A percentile compares a stretch with the other conserved stretches of the same genome.
Evolutionary conservation across 495 filamentous ascomycete genomes (phyloP).

Genomic region (Trichocladium antarcticum): DNA sequence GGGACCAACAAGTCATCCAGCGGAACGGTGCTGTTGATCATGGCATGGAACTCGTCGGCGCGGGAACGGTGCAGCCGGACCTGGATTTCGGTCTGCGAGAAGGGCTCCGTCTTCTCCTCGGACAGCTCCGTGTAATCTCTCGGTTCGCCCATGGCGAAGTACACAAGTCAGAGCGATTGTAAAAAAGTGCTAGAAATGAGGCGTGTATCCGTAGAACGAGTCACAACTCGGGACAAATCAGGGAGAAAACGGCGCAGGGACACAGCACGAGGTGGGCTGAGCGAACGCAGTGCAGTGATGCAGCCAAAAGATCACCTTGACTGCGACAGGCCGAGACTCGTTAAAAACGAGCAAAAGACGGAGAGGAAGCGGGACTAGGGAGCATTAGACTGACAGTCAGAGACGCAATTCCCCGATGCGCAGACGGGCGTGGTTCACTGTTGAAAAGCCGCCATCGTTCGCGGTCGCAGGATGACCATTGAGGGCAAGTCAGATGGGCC

Average conservation of each 20-base stretch:
- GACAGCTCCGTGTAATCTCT: slow-evolving; percentile 26
- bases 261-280: neutral
- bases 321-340: neutral
- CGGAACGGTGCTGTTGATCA: slow-evolving; percentile 28
- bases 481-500: slow-evolving; percentile 29
- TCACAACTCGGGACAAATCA: neutral
- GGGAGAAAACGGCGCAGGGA: neutral
- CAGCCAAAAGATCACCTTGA: neutral
- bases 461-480: slow-evolving; percentile 23
- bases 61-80: slow-evolving; percentile 23
- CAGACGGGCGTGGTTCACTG: slow-evolving; percentile 3
- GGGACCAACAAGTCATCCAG: slow-evolving; percentile 36
- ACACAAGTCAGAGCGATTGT: too few species aligned
- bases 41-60: slow-evolving; percentile 22
- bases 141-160: slow-evolving; percentile 30
- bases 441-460: slow-evolving; percentile 13
- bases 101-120: slow-evolving; percentile 42
- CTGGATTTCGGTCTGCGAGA: slow-evolving; percentile 39
- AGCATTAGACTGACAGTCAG: slow-evolving; percentile 6
- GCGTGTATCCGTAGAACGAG: neutral
- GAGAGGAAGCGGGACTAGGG: neutral
- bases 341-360: neutral
- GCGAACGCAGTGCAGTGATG: neutral
- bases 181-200: neutral
- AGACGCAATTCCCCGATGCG: slow-evolving; percentile 7